Conservation (phyloP, 129 eudicot genomes). For the Helichrysum umbraculigerum region DNA sequence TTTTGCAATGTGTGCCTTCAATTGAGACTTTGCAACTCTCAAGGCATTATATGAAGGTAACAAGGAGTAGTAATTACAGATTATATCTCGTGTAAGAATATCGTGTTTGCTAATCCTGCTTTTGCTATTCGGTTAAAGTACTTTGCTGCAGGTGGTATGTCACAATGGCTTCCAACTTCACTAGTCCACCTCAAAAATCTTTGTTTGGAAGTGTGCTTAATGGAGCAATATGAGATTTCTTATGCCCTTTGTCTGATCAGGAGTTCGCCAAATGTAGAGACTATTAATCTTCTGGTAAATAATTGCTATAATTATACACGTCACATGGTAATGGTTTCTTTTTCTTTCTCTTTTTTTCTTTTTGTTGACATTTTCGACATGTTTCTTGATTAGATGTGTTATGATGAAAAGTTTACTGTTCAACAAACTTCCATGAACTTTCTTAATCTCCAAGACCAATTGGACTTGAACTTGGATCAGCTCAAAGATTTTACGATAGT, state of each 20-base stretch:
- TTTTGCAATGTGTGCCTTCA: not conserved
- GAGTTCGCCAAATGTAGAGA: not conserved
- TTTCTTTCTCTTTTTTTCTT: too few relatives aligned
- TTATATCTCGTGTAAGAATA: not conserved
- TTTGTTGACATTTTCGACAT: too few relatives aligned
- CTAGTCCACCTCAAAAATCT: not conserved
- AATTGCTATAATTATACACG: too few relatives aligned
- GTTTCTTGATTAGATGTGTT: too few relatives aligned
- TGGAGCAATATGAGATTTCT: not conserved
- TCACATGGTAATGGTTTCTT: too few relatives aligned
- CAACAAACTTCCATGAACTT: not conserved
- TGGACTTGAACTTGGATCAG: not conserved
- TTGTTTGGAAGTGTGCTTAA: not conserved
- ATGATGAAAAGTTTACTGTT: not conserved
- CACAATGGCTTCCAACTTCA: not conserved
- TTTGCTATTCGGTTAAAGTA: conserved; percentile 1
- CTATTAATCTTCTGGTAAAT: not conserved
- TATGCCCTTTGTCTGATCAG: not conserved
- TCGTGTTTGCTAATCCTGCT: not conserved
- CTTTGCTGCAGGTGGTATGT: not conserved
- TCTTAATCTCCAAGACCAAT: not conserved
- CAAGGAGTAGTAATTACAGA: not conserved
- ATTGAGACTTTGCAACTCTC: conserved; percentile 2
- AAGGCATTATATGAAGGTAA: not conserved
- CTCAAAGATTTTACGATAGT: not conserved